Base-by-base conservation (phyloP, 176 grass and related monocot species). In the Calamus simplicifolius region DNA sequence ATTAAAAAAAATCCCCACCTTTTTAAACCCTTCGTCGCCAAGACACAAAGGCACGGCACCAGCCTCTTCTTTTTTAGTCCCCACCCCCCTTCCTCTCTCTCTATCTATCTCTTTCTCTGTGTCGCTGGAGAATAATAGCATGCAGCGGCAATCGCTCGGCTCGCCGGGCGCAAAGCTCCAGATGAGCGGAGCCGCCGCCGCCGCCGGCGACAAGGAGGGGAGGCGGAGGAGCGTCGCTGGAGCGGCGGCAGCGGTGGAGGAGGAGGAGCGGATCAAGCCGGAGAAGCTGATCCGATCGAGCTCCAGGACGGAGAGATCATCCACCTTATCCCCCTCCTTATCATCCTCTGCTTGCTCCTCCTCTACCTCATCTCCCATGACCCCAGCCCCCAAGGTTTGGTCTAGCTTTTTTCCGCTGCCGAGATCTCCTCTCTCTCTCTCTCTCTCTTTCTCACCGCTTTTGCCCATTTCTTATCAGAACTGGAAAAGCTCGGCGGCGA, bases 101-200 rank as follows among this genome's bases (percentile, higher is more conserved):
- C 21, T 16, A 59, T 58, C 61, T 25, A 51, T 55, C 25, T 51
- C 29, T 58, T 29, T 13, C 23, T 65, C 35, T 38, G 1, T 50
- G 17, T 18, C 7, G 38, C 35, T 12, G 35, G 35, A 43, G 35
- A 43, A 12, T 2, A 43, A 12, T 2, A 43, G 10, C 35, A 95
- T 95, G 82, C 85, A 89, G 76, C 85, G 85, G 73, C 85, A 83
- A 70, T 95, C 85, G 52, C 76, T 95, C 18, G 85, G 90, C 19
- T 95, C 85, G 50, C 62, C 82, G 43, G 66, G 58, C 25, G 29
- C 54, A 19, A 82, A 62, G 49, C 60, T 57, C 51, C 62, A 73
- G 25, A 50, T 64, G 21, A 43, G 5, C 35, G 35, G 35, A 43
- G 27, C 48, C 25, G 18, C 15, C 49, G 67, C 49, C 52, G 88